Base-by-base conservation (phyloP, 768 basidiomycete species). In the Pseudohyphozyma bogoriensis region DNA sequence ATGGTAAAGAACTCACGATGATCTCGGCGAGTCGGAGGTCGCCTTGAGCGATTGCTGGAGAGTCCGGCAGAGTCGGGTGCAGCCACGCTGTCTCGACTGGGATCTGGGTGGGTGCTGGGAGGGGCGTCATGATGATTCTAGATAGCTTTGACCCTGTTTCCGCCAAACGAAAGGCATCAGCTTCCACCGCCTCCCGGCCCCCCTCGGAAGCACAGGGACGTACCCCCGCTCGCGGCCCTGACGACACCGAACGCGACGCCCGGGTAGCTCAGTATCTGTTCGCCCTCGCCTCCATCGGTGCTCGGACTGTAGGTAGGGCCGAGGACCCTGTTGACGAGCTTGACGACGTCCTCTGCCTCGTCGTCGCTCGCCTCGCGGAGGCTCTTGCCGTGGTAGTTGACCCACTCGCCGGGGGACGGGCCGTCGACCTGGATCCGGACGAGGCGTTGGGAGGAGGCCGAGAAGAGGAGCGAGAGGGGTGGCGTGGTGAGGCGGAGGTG, bases 181-280 rank as follows among this genome's bases (percentile, higher is more conserved):
- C 4, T 32, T 7, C 49, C 29, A 18, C 28, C 49, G 4, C 26
- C 12, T 26, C 46, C 46, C 10, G 26, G 10, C 49, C 18, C 29
- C 32, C 12, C 4, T 4, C 29, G 11, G n/a, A n/a, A n/a, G n/a
- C n/a, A n/a, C n/a, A n/a, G 13, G 29, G 20, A 47, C 63, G 60
- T 26, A 70, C 70, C 59, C 62, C 35, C 32, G 67, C 47, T 10
- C 49, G 37, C 51, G 16, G 16, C 20, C 64, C 65, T 39, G 46
- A 42, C 16, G 3, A 70, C 50, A 1, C 66, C 65, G 39, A 75
- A 72, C 3, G 60, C 60, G 3, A 75, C 71, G 5, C 74, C 74
- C 6, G 73, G 73, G 37, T 73, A 75, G 24, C 55, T 44, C 35
- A 74, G 55, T 40, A 71, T 62, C 24, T 60, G 61, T 24, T 68